Base-by-base conservation (phyloP, 129 eudicot genomes). In the Saussurea involucrata region DNA sequence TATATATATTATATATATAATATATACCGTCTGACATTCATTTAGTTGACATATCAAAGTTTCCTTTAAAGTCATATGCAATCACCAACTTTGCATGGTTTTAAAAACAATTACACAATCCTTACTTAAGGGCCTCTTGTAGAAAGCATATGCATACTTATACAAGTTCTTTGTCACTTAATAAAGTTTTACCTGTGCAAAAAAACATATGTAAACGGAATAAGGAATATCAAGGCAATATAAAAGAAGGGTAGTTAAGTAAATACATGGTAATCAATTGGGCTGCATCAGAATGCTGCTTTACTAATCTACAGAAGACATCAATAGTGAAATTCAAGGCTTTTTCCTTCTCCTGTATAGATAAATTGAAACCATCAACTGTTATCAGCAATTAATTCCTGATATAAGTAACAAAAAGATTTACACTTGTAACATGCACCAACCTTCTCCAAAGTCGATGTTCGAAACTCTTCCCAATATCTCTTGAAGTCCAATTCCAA, bases 401-500 rank as follows among this genome's bases (percentile, higher is more conserved):
- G 1, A 49, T 36, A 17, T 57, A 71, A 33, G 13, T 55, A 69
- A 58, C 2, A 53, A 66, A 70, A 22, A 15, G 64, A 64, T 28
- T 53, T 69, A 36, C 15, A 4, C 4, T 24, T 70, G 65, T 40
- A 46, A 71, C 49, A 74, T 24, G 49, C 27, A 81, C 81, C 25
- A 46, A 92, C 99, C 96, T 88, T 90, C 80, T 95, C 99, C 76
- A 92, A 90, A 83, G 80, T 90, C 42, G 97, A 92, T 82, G 90
- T 74, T 36, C 99, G 95, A 63, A 95, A 95, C 81, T 92, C 97
- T 84, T 95, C 99, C 99, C 99, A 95, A 49, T 78, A 83, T 83
- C 97, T 95, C 89, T 92, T 95, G 82, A 95, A 95, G 74, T 92
- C 97, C 96, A 89, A 71, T 77, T 92, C 97, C 90, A 95, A 66